Evolutionary conservation across 306 rosid genomes (phyloP).

Genomic region (Begonia fuchsioides): DNA sequence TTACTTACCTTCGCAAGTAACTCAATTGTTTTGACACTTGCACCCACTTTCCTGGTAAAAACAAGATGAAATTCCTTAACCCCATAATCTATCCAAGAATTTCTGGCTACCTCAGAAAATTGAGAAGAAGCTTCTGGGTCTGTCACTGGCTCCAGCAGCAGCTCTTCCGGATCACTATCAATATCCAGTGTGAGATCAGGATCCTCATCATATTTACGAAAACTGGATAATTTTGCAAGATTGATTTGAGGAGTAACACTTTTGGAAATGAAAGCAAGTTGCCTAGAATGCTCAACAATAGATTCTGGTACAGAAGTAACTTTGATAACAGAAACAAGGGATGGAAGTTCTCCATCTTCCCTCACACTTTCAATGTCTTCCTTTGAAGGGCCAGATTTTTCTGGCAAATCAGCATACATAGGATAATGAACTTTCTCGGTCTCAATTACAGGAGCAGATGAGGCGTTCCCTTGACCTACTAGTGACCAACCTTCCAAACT

Average conservation of each 20-base stretch:
- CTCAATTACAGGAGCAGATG: conserved; percentile 30
- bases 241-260: conserved; percentile 39
- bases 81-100: conserved; percentile 54
- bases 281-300: conserved; percentile 41
- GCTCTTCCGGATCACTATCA: conserved; percentile 66
- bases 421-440: conserved; percentile 48
- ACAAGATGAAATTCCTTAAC: conserved; percentile 51
- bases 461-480: conserved; percentile 26
- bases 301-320: conserved; percentile 20
- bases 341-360: conserved; percentile 97
- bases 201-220: conserved; percentile 46
- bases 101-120: conserved; percentile 20
- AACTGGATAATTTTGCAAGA: conserved; percentile 45
- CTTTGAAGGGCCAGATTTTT: conserved; percentile 38
- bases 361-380: conserved; percentile 54
- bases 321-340: conserved; percentile 40
- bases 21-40: conserved; percentile 27
- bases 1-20: too few relatives aligned
- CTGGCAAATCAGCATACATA: conserved; percentile 37
- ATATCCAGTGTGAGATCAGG: conserved; percentile 47
- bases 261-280: conserved; percentile 58
- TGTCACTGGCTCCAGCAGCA: conserved; percentile 30
- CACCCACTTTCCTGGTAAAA: conserved; percentile 33
- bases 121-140: conserved; percentile 26
- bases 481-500: conserved; percentile 67